These are phyloP conservation scores for Bauhinia variegata DNA, from an alignment of 306 rosid genomes.

Conservation along the genomic window DNA sequence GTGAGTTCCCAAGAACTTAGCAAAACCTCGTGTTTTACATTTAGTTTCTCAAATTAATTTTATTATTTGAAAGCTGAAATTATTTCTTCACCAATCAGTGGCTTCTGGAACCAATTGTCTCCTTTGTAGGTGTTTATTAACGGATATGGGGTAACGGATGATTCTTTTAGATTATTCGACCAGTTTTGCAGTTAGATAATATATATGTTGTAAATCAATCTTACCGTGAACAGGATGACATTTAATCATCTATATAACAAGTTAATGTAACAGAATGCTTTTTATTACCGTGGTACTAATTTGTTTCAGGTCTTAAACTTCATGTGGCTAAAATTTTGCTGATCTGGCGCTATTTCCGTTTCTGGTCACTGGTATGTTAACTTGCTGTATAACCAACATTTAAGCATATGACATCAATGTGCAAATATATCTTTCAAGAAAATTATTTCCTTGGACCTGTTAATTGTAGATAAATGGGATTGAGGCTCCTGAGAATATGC, in stretches of 20 bases:
- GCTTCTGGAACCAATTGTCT: slow-evolving; percentile 75
- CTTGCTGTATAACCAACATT: slow-evolving; percentile 25
- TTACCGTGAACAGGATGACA: not conserved
- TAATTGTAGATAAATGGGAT: slow-evolving; percentile 76
- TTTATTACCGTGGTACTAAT: slow-evolving; percentile 30
- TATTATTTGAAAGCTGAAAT: slow-evolving; percentile 37
- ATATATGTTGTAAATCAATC: not conserved
- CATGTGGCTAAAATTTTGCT: slow-evolving; percentile 94
- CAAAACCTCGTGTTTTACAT: slow-evolving; percentile 9
- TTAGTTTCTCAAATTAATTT: slow-evolving; percentile 12
- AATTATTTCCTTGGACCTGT: slow-evolving; percentile 28
- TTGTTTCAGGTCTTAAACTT: slow-evolving; percentile 81
- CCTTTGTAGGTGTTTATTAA: slow-evolving; percentile 80
- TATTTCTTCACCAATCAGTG: slow-evolving; percentile 52
- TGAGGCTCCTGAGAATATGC: slow-evolving; percentile 95
- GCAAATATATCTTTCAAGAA: slow-evolving; percentile 9
- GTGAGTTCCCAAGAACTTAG: slow-evolving; percentile 47
- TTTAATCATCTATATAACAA: not conserved
- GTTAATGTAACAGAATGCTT: slow-evolving; percentile 11
- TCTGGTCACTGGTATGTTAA: slow-evolving; percentile 88
- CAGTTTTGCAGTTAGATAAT: not conserved
- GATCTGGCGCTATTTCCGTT: slow-evolving; percentile 94
- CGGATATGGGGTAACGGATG: slow-evolving; percentile 88
- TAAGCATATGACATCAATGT: slow-evolving; percentile 26
- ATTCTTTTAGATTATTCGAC: slow-evolving; percentile 3